Conservation (phyloP, 208 protist species). For the Leishmania braziliensis region DNA sequence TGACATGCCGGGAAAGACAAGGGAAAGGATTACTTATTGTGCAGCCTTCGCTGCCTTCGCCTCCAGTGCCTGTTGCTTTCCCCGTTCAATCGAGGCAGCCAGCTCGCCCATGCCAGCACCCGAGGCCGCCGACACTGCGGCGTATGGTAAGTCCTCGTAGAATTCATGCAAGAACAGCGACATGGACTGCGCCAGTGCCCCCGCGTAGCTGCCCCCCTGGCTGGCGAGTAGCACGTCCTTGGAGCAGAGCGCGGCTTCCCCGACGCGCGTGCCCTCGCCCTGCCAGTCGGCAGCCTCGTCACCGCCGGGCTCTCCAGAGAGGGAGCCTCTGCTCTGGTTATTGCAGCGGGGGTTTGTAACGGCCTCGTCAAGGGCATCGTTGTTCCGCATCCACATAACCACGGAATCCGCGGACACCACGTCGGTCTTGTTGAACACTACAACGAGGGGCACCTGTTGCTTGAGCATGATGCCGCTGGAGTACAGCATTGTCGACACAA, state of each 20-base stretch:
- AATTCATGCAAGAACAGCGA: slow-evolving; percentile 98
- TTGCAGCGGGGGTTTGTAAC: slow-evolving; percentile 44
- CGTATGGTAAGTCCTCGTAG: slow-evolving; percentile 91
- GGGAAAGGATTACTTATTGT: neutral
- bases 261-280: slow-evolving; percentile 20
- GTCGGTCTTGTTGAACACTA: slow-evolving; percentile 99
- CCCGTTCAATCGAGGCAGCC: slow-evolving; percentile 69
- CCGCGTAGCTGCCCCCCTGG: slow-evolving; percentile 76
- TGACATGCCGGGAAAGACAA: neutral
- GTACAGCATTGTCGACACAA: slow-evolving; percentile 99
- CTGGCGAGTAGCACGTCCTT: slow-evolving; percentile 9
- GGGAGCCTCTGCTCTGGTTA: neutral
- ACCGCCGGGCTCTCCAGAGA: neutral
- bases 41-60: slow-evolving; percentile 25
- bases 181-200: slow-evolving; percentile 93
- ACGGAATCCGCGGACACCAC: slow-evolving; percentile 85
- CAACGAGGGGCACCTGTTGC: slow-evolving; percentile 96
- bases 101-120: slow-evolving; percentile 92
- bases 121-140: slow-evolving; percentile 94
- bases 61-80: slow-evolving; percentile 74
- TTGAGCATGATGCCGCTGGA: slow-evolving; percentile 98
- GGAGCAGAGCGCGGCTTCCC: slow-evolving; percentile 17
- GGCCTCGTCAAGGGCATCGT: slow-evolving; percentile 82
- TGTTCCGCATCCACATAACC: slow-evolving; percentile 95
- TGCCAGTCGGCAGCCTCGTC: slow-evolving; percentile 15